Base-by-base conservation (phyloP, 768 basidiomycete genomes). In the Lyophyllum shimeji region DNA sequence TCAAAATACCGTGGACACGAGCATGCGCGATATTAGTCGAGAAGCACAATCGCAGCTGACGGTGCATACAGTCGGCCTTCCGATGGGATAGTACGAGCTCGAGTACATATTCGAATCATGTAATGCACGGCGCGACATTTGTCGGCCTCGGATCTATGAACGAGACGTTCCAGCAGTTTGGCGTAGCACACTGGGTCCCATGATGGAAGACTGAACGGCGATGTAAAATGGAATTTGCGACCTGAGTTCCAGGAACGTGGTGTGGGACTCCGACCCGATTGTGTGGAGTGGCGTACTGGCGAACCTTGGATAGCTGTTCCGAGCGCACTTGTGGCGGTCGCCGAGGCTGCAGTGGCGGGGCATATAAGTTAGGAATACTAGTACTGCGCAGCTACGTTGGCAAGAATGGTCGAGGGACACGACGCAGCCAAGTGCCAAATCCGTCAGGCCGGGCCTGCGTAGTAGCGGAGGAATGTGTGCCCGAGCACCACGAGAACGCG, bases 191-290 rank as follows among this genome's bases (percentile, higher is more conserved):
- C n/a, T 18, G 39, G 39, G 39, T 43, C 50, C 7, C 42, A 42
- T 43, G 48, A 37, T 50, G 33, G 48, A 37, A 37, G 33, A 50
- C 48, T 23, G 33, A 20, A 21, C 37, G 48, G 27, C 29, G 29
- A 24, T 24, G 18, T 23, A 29, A 50, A 39, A 50, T 27, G 37
- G 50, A 21, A 21, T 47, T 7, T 20, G 21, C 15, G 21, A 29
- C 24, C 51, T 44, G 27, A 29, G 51, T 52, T 52, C 51, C 51
- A 23, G 40, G 27, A 44, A 29, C 13, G 12, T 52, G 51, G 51
- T 52, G 43, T 52, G 51, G 17, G 51, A 52, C 42, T 44, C 21
- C 20, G 51, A 15, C 51, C 51, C 51, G 23, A 31, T 18, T 5
- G 5, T 46, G 7, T 33, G 51, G 51, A 52, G 27, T 27, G 27